Percentiles rank a stretch among this genome's conserved stretches.
phyloP scores from a whole-genome alignment of 495 filamentous ascomycete genomes.

The Articulospora tetracladia region DNA sequence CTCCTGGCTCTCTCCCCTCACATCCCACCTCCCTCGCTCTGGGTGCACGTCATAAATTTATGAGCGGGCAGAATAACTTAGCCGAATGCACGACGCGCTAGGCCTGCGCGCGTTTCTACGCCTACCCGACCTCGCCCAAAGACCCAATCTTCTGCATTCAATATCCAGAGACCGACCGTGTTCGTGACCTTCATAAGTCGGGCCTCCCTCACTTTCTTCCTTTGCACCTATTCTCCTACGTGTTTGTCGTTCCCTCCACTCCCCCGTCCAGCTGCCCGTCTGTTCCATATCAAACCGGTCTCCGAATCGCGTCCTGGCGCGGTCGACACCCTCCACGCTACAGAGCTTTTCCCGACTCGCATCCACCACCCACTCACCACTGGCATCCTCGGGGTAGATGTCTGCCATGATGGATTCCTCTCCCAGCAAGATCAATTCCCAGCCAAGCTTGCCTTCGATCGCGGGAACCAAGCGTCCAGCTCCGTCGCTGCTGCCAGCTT shows the following conservation, averaged over 20 bases:
- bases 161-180: slow-evolving; percentile 14
- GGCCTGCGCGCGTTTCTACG: slow-evolving; percentile 6
- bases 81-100: slow-evolving; percentile 12
- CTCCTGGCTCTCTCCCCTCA: too few relatives aligned
- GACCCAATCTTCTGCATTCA: slow-evolving; percentile 15
- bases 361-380: too few relatives aligned
- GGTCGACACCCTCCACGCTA: slow-evolving; percentile 13
- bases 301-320: slow-evolving; percentile 21
- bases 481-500: slow-evolving; percentile 80
- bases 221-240: background rate
- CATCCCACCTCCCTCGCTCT: too few relatives aligned
- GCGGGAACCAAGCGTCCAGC: slow-evolving; percentile 75
- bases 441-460: slow-evolving; percentile 38
- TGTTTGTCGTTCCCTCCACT: background rate
- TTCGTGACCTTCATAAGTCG: slow-evolving; percentile 23
- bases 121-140: background rate
- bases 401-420: slow-evolving; percentile 28
- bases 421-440: slow-evolving; percentile 26
- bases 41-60: too few relatives aligned
- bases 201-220: slow-evolving; percentile 8
- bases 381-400: background rate
- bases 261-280: background rate
- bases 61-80: too few relatives aligned
- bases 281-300: slow-evolving; percentile 13
- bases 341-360: slow-evolving; percentile 16